These are phyloP conservation scores for Paxillus rubicundulus DNA, from an alignment of 768 basidiomycete genomes.

Conservation along the genomic window DNA sequence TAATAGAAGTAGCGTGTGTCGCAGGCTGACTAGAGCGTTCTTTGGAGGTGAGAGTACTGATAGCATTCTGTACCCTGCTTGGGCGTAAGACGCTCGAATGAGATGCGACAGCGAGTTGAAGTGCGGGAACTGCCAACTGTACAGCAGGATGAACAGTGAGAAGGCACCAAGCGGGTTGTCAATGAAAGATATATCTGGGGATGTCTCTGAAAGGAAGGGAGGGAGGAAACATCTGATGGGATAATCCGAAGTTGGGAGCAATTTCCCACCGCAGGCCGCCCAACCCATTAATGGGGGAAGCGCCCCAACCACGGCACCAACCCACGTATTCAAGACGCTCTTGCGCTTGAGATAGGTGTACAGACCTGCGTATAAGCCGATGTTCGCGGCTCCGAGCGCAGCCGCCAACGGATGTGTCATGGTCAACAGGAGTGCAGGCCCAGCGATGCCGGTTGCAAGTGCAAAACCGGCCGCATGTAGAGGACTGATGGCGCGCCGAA, in stretches of 20 bases:
- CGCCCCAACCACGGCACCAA: constrained; percentile 88
- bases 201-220: constrained; percentile 45
- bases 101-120: constrained; percentile 93
- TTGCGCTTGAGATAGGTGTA: constrained; percentile 94
- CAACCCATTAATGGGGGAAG: constrained; percentile 97
- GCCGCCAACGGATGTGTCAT: constrained; percentile 89
- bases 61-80: constrained; percentile 93
- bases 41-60: constrained; percentile 71
- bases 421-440: constrained; percentile 72
- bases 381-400: constrained; percentile 76
- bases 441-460: constrained; percentile 68
- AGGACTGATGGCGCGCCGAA: constrained; percentile 79
- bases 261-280: constrained; percentile 86
- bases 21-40: constrained; percentile 82
- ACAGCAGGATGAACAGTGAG: constrained; percentile 80
- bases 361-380: constrained; percentile 83
- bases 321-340: constrained; percentile 86
- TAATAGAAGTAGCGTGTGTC: constrained; percentile 74
- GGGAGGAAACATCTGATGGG: constrained; percentile 63
- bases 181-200: constrained; percentile 47
- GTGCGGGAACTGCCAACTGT: constrained; percentile 98
- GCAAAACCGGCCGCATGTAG: constrained; percentile 85
- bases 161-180: constrained; percentile 83
- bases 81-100: constrained; percentile 83
- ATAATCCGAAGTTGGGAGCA: constrained; percentile 63